A percentile compares a stretch with the other conserved stretches of the same genome.
phyloP scores from a whole-genome alignment of 192 early-diverging fungal genomes.

The Podila verticillata region DNA sequence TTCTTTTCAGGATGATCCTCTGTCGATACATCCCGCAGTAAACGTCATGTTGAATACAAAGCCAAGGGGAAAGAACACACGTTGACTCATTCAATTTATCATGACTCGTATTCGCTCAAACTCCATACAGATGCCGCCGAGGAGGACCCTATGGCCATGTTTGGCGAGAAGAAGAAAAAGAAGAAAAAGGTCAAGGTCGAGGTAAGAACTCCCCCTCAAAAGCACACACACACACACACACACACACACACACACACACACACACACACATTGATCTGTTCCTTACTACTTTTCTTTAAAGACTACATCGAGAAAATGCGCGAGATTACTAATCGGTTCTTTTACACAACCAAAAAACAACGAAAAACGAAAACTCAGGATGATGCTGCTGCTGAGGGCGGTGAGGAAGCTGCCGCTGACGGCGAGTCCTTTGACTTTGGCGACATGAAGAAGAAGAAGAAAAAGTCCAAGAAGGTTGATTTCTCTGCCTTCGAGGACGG shows the following conservation, averaged over 20 bases:
- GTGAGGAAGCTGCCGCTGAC: slow-evolving; percentile 54
- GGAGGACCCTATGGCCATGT: slow-evolving; percentile 71
- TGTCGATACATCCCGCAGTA: background rate
- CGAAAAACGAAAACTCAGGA: slow-evolving; percentile 23
- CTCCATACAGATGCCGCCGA: slow-evolving; percentile 40
- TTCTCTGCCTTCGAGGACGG: slow-evolving; percentile 75
- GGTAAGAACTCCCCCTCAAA: background rate
- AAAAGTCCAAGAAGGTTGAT: slow-evolving; percentile 84
- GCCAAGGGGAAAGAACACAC: too few species aligned
- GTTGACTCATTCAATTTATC: background rate
- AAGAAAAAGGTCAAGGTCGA: slow-evolving; percentile 80
- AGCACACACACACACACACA: too few species aligned
- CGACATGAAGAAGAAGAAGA: slow-evolving; percentile 82
- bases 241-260: too few species aligned
- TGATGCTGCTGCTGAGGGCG: slow-evolving; percentile 50
- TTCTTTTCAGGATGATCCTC: background rate
- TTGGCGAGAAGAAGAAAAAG: slow-evolving; percentile 90
- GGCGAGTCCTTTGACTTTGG: slow-evolving; percentile 69
- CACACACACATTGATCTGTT: too few species aligned
- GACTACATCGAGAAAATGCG: too few species aligned
- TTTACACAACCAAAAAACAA: too few species aligned
- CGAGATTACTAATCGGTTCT: too few species aligned
- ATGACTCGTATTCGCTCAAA: background rate
- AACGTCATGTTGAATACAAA: too few species aligned
- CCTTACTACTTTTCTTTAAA: background rate